Base-by-base conservation (phyloP, 345 rosid species). In the Dimocarpus longan region DNA sequence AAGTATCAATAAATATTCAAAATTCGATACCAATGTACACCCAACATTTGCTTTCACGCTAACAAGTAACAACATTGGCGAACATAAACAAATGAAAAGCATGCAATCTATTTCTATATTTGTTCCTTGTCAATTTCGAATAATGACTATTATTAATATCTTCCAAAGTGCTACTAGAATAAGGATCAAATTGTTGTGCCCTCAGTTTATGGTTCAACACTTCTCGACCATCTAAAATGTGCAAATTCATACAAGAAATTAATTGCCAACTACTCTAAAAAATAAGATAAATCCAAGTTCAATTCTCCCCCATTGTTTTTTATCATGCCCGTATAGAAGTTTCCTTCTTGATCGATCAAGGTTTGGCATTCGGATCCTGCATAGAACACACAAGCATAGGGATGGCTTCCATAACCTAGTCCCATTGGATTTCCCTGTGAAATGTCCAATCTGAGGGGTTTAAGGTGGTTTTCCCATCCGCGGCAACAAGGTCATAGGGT, bases 371-470 rank as follows among this genome's bases (percentile, higher is more conserved):
- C 8, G 12, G 70, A 10, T 37, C 44, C 16, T 13, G 46, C 42
- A 10, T 18, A 16, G 62, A 19, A 26, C 43, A 11, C 32, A 39
- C 6, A 32, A 32, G 70, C 62, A 65, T 28, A 28, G 56, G 66
- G 65, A 59, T 21, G 7, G 68, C 24, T 11, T 50, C 52, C 10
- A 66, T 76, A 44, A 22, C 54, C 76, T 84, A 94, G 60, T 92
- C 93, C 98, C 98, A 91, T 73, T 89, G 95, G 76, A 88, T 76
- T 79, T 85, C 93, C 88, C 97, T 79, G 81, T 93, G 92, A 73
- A 91, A 83, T 6, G 97, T 97, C 98, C 99, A 94, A 16, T 92
- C 97, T 0, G 95, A 91, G 5, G 97, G 86, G 80, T 94, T 96
- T 22, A 94, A 67, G 0, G 98, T 94, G 16, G 68, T 84, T 82